Base-by-base conservation (phyloP, 2,329 filamentous ascomycete genomes). In the Lachnellula cervina region DNA sequence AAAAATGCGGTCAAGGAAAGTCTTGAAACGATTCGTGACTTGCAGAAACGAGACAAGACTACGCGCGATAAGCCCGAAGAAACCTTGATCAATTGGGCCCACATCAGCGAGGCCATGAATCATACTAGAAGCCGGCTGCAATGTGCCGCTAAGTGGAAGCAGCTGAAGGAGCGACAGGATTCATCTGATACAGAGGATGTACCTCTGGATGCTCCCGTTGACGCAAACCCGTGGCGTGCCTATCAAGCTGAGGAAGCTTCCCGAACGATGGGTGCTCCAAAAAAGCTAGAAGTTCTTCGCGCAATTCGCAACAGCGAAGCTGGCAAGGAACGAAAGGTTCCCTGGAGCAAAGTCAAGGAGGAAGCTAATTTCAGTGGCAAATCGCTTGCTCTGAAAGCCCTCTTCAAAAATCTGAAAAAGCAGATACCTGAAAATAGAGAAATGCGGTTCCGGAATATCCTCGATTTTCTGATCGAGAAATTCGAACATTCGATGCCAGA, bases 91-190 rank as follows among this genome's bases (percentile, higher is more conserved):
- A 81, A 87, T 63, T 91, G 87, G 87, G 74, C 79, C 49, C 69
- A 75, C 8, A 81, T 91, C 23, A 86, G 83, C 62, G 73, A 81
- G 57, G 76, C 77, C 52, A 84, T 91, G 80, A 76, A 73, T 14
- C 74, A 76, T 48, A 82, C 76, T 8, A 77, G 88, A 45, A 87
- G 80, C 58, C 79, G 84, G 3, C 76, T 88, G 23, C 86, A 89
- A 67, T 90, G 87, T 66, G 76, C 79, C 25, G 76, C 77, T 25
- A 90, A 91, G 66, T 90, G 86, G 84, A 81, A 80, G 57, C 69
- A 73, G 28, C 61, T 83, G 17, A 69, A 72, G 51, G 65, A 69
- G n/a, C 59, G 64, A 14, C 64, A 68, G 19, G 57, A 56, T 44
- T 48, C 58, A 49, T 32, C 28, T 32, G 60, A 63, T 21, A 59